Percentiles rank a stretch among this genome's conserved stretches.
Conservation (phyloP, 129 eudicot species). For the Tagetes patula region DNA sequence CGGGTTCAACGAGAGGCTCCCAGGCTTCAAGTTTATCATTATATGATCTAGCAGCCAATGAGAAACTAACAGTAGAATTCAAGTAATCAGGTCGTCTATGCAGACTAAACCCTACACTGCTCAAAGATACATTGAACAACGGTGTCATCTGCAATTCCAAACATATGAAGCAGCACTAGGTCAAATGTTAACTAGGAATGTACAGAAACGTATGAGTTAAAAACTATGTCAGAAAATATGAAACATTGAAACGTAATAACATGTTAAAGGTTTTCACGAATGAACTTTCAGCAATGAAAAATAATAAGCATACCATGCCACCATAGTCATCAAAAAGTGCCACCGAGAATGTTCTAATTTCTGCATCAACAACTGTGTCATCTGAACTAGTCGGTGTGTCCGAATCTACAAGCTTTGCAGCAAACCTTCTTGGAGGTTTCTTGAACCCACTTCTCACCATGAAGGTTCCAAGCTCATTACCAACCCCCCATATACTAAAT, state of each 20-base stretch:
- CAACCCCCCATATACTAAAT: constrained; percentile 88
- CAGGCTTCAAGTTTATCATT: constrained; percentile 93
- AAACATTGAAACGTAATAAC: background rate
- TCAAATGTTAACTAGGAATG: background rate
- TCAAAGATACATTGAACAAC: constrained; percentile 74
- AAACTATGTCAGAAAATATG: background rate
- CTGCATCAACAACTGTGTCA: constrained; percentile 79
- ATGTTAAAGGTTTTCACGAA: constrained; percentile 11
- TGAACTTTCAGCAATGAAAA: constrained; percentile 14
- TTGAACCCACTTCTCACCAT: constrained; percentile 74
- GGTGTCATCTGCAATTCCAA: constrained; percentile 82
- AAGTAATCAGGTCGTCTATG: constrained; percentile 73
- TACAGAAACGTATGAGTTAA: constrained; percentile 14
- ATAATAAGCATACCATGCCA: constrained; percentile 68
- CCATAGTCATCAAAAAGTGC: constrained; percentile 98
- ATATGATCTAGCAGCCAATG: constrained; percentile 86
- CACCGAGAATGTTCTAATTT: constrained; percentile 86
- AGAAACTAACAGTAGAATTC: constrained; percentile 77
- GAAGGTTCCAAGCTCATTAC: constrained; percentile 83
- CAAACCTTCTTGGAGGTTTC: constrained; percentile 93
- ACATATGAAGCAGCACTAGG: constrained; percentile 23
- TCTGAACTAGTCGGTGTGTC: constrained; percentile 67
- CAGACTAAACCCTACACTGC: constrained; percentile 68
- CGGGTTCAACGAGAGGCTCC: constrained; percentile 99
- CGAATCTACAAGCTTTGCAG: constrained; percentile 78